Evolutionary conservation across 2,329 filamentous ascomycete species (phyloP).

Genomic region (Scopulariopsis brevicaulis): DNA sequence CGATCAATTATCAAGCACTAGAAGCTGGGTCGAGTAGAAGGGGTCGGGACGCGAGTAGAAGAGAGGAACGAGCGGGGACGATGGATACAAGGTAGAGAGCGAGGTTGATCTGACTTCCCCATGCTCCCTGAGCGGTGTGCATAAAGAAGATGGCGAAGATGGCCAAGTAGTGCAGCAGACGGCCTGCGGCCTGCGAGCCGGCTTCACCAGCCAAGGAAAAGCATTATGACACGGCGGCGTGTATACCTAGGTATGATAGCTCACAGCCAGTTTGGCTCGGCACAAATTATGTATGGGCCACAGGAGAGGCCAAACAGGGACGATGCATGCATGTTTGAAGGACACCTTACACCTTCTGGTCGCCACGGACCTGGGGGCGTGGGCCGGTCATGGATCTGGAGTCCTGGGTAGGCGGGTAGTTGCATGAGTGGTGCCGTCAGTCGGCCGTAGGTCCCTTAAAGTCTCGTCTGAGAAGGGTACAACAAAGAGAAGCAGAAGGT

Average conservation of each 20-base stretch:
- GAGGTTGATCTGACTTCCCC: background rate
- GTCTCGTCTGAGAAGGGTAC: background rate
- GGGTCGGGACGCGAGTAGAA: background rate
- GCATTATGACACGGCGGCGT: background rate
- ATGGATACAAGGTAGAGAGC: background rate
- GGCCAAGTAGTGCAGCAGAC: background rate
- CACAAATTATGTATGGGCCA: background rate
- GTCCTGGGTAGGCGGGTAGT: background rate
- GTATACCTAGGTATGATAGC: background rate
- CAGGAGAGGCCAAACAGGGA: background rate
- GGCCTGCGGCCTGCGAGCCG: background rate
- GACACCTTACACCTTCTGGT: background rate
- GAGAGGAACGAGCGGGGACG: background rate
- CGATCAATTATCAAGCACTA: background rate
- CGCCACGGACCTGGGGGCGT: background rate
- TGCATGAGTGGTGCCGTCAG: conserved; percentile 1
- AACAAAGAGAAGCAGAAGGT: background rate
- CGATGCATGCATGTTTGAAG: background rate
- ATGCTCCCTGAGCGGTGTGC: background rate
- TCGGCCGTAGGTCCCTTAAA: background rate
- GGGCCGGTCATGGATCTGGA: background rate
- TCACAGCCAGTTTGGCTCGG: background rate
- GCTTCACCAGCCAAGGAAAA: background rate
- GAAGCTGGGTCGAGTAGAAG: background rate
- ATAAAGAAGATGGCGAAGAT: background rate